Evolutionary conservation across 1,139 yeast genomes (phyloP).

Genomic region (Geotrichum restrictum): DNA sequence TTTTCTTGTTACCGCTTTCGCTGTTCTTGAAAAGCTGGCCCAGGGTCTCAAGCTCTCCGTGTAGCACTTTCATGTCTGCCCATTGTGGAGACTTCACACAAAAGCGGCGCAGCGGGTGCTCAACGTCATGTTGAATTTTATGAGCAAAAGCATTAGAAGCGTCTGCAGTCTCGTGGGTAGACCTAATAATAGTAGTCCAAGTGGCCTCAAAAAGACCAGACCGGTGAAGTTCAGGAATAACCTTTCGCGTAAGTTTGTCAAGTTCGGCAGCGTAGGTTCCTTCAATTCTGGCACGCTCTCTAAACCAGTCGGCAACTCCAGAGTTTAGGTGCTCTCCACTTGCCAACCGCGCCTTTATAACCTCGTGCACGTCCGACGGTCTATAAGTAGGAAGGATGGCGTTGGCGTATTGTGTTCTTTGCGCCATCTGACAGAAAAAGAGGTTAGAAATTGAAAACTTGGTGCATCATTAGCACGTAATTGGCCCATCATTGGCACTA

Average conservation of each 20-base stretch:
- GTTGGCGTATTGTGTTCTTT: constrained; percentile 34
- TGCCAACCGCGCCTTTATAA: constrained; percentile 35
- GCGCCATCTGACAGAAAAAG: constrained; percentile 14
- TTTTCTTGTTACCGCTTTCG: constrained; percentile 26
- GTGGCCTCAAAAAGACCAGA: constrained; percentile 26
- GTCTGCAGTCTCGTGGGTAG: constrained; percentile 33
- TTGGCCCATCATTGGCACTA: too few species aligned
- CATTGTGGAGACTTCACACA: constrained; percentile 30
- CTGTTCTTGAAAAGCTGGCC: constrained; percentile 29
- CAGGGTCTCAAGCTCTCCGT: constrained; percentile 31
- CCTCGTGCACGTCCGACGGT: constrained; percentile 35
- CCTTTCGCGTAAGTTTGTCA: constrained; percentile 31
- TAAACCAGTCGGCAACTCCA: constrained; percentile 40
- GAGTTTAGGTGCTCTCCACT: constrained; percentile 34
- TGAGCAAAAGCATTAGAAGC: constrained; percentile 33
- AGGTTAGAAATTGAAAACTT: too few species aligned
- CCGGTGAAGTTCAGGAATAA: constrained; percentile 11
- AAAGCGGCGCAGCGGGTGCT: constrained; percentile 33
- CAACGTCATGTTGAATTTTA: constrained; percentile 37
- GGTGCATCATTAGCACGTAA: too few species aligned
- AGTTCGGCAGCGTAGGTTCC: constrained; percentile 38
- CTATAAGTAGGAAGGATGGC: constrained; percentile 34
- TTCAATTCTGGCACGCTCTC: constrained; percentile 38
- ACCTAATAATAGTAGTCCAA: constrained; percentile 31
- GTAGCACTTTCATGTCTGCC: constrained; percentile 34